A percentile compares a stretch with the other conserved stretches of the same genome.
phyloP scores from a whole-genome alignment of 2,329 filamentous ascomycete genomes.

The Cladosporium colombiae region DNA sequence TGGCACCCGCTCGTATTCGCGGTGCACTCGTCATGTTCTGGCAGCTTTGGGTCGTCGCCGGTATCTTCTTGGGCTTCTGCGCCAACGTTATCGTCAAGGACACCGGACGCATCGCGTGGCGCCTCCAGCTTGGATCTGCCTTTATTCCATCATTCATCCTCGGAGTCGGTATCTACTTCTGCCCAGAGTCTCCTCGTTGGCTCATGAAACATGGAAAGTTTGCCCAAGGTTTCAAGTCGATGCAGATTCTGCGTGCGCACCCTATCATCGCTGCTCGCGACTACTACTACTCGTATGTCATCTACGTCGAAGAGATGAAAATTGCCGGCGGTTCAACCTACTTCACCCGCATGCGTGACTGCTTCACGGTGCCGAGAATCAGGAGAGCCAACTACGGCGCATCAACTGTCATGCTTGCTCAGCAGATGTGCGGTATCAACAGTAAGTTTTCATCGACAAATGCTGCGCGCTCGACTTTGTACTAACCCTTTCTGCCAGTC shows the following conservation, averaged over 20 bases:
- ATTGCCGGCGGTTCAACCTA: slow-evolving; percentile 43
- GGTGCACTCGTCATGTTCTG: slow-evolving; percentile 78
- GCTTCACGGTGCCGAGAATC: slow-evolving; percentile 51
- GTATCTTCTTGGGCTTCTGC: slow-evolving; percentile 65
- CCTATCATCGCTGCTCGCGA: slow-evolving; percentile 58
- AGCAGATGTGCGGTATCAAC: slow-evolving; percentile 40
- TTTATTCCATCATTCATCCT: slow-evolving; percentile 49
- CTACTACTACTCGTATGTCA: slow-evolving; percentile 52
- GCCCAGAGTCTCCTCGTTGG: slow-evolving; percentile 51
- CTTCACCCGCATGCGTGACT: slow-evolving; percentile 48
- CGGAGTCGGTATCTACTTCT: slow-evolving; percentile 37
- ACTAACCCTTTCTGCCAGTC: slow-evolving; percentile 23
- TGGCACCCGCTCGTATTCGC: slow-evolving; percentile 53
- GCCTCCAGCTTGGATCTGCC: slow-evolving; percentile 67
- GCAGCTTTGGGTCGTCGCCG: slow-evolving; percentile 62
- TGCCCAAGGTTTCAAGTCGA: slow-evolving; percentile 51
- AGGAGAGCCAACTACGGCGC: slow-evolving; percentile 44
- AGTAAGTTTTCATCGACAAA: slow-evolving; percentile 24
- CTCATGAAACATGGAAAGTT: slow-evolving; percentile 51
- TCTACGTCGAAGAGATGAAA: slow-evolving; percentile 39
- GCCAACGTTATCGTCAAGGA: slow-evolving; percentile 66
- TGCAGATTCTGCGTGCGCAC: slow-evolving; percentile 50
- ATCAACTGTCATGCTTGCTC: slow-evolving; percentile 40
- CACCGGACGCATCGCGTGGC: slow-evolving; percentile 62
- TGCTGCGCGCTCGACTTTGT: neutral